These are phyloP conservation scores for Fragilariopsis cylindrus DNA, from an alignment of 108 stramenopile species.

Conservation along the genomic window DNA sequence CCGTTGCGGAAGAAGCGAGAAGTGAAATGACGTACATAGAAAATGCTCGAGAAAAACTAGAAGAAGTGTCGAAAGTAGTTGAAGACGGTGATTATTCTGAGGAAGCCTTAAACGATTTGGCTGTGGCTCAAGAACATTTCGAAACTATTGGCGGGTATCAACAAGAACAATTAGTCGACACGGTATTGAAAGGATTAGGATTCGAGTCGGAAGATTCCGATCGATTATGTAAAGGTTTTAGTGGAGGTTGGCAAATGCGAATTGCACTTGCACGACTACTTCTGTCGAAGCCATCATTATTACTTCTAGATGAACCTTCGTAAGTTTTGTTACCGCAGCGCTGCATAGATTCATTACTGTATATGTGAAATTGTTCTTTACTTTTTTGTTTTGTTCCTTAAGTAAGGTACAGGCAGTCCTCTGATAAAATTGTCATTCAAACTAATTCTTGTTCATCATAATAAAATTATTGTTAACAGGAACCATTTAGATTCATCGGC, in stretches of 20 bases:
- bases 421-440: not conserved
- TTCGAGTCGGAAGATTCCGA: slow-evolving; percentile 71
- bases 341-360: not conserved
- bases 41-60: slow-evolving; percentile 49
- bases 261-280: slow-evolving; percentile 85
- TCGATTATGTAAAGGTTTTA: slow-evolving; percentile 81
- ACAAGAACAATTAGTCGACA: slow-evolving; percentile 82
- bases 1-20: slow-evolving; percentile 82
- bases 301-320: slow-evolving; percentile 88
- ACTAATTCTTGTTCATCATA: too few species aligned
- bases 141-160: slow-evolving; percentile 82
- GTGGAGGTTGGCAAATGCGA: slow-evolving; percentile 96
- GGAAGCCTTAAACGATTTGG: slow-evolving; percentile 62
- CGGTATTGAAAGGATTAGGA: slow-evolving; percentile 85
- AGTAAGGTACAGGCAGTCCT: not conserved
- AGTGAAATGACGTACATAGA: slow-evolving; percentile 78
- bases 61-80: slow-evolving; percentile 31
- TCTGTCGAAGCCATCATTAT: slow-evolving; percentile 75
- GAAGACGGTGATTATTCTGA: slow-evolving; percentile 56
- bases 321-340: not conserved
- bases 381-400: not conserved
- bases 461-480: too few species aligned
- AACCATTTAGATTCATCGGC: slow-evolving; percentile 82
- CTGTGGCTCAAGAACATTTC: slow-evolving; percentile 59
- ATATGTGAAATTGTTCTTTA: not conserved